Percentiles rank a stretch among this genome's conserved stretches.
Evolutionary conservation across 805 yeast species (phyloP).

Genomic region (Ogataea wickerhamii): DNA sequence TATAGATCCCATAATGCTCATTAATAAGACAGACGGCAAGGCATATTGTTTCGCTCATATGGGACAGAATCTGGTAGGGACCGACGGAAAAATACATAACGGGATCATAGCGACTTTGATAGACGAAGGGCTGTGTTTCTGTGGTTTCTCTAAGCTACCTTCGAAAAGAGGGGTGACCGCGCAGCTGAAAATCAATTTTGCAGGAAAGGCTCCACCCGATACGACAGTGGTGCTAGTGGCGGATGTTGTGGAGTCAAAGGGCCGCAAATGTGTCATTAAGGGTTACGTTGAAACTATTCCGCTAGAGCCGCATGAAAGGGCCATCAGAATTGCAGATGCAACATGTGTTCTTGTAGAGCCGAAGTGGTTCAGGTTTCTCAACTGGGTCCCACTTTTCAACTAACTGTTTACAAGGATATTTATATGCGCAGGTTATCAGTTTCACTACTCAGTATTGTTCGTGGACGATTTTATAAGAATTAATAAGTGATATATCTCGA

Average conservation of each 20-base stretch:
- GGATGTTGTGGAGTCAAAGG: slow-evolving; percentile 59
- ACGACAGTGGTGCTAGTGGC: slow-evolving; percentile 66
- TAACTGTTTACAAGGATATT: no score
- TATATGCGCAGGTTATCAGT: no score
- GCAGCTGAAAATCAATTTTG: slow-evolving; percentile 58
- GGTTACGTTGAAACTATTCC: slow-evolving; percentile 61
- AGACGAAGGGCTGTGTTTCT: slow-evolving; percentile 81
- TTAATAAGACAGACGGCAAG: slow-evolving; percentile 47
- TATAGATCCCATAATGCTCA: slow-evolving; percentile 70
- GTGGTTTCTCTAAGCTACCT: slow-evolving; percentile 83
- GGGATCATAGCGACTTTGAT: slow-evolving; percentile 75
- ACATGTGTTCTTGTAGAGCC: slow-evolving; percentile 80
- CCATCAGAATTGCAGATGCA: slow-evolving; percentile 47
- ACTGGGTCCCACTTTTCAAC: slow-evolving; percentile 45
- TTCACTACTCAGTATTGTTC: background rate
- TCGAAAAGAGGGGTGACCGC: slow-evolving; percentile 89
- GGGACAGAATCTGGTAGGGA: slow-evolving; percentile 63
- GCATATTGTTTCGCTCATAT: slow-evolving; percentile 65
- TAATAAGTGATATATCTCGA: slow-evolving; percentile 6
- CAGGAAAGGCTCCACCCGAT: slow-evolving; percentile 56
- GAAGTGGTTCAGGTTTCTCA: slow-evolving; percentile 74
- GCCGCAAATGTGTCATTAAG: slow-evolving; percentile 76
- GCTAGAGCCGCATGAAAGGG: slow-evolving; percentile 11
- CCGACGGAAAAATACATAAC: slow-evolving; percentile 72
- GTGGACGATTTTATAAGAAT: background rate